These are phyloP conservation scores for Botryotinia convoluta DNA, from an alignment of 2,329 filamentous ascomycete genomes.

Conservation along the genomic window DNA sequence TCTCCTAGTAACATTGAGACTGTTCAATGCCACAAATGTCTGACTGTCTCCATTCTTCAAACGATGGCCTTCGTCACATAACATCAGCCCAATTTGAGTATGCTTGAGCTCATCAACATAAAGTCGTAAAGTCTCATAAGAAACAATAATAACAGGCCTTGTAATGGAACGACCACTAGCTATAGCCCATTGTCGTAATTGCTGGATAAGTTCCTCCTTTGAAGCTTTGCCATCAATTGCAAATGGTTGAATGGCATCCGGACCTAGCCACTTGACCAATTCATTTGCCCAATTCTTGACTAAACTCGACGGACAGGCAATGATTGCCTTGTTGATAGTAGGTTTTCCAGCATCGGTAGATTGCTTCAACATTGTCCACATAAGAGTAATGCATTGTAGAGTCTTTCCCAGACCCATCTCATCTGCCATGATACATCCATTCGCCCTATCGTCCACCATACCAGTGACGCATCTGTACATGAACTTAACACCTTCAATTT, in stretches of 20 bases:
- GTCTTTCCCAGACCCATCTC: constrained; percentile 99
- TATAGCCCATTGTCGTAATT: constrained; percentile 93
- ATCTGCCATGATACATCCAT: constrained; percentile 99
- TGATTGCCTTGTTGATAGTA: constrained; percentile 94
- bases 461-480: constrained; percentile 93
- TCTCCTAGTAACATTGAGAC: constrained; percentile 81
- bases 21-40: constrained; percentile 89
- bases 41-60: constrained; percentile 96
- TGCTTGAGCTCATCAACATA: constrained; percentile 89
- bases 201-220: constrained; percentile 86
- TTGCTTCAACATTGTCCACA: constrained; percentile 97
- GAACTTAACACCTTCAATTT: constrained; percentile 97
- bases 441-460: constrained; percentile 88
- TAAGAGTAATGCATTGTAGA: constrained; percentile 89
- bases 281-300: constrained; percentile 99
- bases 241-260: constrained; percentile 87
- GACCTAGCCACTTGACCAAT: constrained; percentile 91
- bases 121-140: constrained; percentile 90
- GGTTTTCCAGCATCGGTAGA: constrained; percentile 91
- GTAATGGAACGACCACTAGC: constrained; percentile 70
- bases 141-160: constrained; percentile 89
- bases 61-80: constrained; percentile 95
- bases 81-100: constrained; percentile 84
- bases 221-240: constrained; percentile 95
- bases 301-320: constrained; percentile 93